Percentiles rank a stretch among this genome's conserved stretches.
Conservation (phyloP, 108 stramenopile species). For the Skeletonema grethae region DNA sequence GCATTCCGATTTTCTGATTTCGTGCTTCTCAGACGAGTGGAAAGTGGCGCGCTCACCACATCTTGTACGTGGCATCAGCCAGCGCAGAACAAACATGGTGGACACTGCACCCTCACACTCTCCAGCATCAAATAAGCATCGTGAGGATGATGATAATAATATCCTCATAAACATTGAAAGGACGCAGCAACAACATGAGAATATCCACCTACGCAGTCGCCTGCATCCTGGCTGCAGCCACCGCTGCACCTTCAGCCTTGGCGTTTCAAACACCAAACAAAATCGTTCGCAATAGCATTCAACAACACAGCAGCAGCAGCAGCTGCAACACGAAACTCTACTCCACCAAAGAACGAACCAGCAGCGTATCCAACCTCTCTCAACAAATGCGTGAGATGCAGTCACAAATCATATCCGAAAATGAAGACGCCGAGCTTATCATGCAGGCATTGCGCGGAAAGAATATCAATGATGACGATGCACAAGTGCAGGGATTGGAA, state of each 20-base stretch:
- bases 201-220: constrained; percentile 20
- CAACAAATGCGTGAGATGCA: constrained; percentile 47
- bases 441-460: constrained; percentile 85
- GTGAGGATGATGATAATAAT: too few relatives aligned
- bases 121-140: too few relatives aligned
- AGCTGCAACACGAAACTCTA: background rate
- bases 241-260: background rate
- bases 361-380: constrained; percentile 23
- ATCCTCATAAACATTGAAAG: background rate
- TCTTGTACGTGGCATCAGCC: too few relatives aligned
- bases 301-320: background rate
- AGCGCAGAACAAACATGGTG: too few relatives aligned
- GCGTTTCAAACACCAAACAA: constrained; percentile 12
- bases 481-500: constrained; percentile 65
- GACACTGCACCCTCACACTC: too few relatives aligned
- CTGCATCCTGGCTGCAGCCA: constrained; percentile 2
- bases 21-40: too few relatives aligned
- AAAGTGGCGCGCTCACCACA: too few relatives aligned
- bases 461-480: constrained; percentile 91
- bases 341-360: constrained; percentile 19
- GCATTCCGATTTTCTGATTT: too few relatives aligned
- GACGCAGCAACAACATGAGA: constrained; percentile 8
- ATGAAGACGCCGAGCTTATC: constrained; percentile 71
- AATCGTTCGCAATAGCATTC: background rate
- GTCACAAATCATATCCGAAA: constrained; percentile 51